Conservation (phyloP, 495 filamentous ascomycete genomes). For the Aspergillus hancockii region DNA sequence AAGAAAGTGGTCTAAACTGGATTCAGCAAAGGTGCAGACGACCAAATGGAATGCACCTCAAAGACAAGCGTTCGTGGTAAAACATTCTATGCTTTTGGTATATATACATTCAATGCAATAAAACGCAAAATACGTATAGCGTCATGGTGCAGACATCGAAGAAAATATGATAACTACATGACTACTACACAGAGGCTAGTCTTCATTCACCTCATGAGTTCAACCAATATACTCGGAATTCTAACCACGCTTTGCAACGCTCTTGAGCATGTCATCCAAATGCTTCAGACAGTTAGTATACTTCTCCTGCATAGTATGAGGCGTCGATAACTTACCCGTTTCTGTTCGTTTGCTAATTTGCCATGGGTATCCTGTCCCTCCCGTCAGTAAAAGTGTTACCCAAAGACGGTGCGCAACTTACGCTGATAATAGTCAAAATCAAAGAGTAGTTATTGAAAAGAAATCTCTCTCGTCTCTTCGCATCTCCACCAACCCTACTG, state of each 20-base stretch:
- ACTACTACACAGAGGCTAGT: not conserved
- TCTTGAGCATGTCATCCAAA: conserved; percentile 49
- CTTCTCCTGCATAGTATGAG: not conserved
- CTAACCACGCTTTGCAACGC: conserved; percentile 35
- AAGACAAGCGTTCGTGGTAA: too few relatives aligned
- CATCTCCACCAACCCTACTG: conserved; percentile 67
- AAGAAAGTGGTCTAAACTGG: not conserved
- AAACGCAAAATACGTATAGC: not conserved
- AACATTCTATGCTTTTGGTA: too few relatives aligned
- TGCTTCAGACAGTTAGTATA: conserved; percentile 33
- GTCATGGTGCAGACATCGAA: not conserved
- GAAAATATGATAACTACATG: not conserved
- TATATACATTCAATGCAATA: not conserved
- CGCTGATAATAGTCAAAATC: conserved; percentile 84
- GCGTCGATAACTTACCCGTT: conserved; percentile 42
- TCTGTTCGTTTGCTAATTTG: conserved; percentile 74
- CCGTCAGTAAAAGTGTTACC: conserved; percentile 23
- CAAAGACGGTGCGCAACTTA: conserved; percentile 27
- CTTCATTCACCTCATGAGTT: too few relatives aligned
- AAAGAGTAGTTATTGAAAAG: conserved; percentile 93
- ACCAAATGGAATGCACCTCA: too few relatives aligned
- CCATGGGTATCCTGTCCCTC: conserved; percentile 64
- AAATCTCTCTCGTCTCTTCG: conserved; percentile 81
- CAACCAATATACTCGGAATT: too few relatives aligned
- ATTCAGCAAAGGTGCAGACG: not conserved